These are phyloP conservation scores for Pythium insidiosum DNA, from an alignment of 352 stramenopile species.

Conservation along the genomic window DNA sequence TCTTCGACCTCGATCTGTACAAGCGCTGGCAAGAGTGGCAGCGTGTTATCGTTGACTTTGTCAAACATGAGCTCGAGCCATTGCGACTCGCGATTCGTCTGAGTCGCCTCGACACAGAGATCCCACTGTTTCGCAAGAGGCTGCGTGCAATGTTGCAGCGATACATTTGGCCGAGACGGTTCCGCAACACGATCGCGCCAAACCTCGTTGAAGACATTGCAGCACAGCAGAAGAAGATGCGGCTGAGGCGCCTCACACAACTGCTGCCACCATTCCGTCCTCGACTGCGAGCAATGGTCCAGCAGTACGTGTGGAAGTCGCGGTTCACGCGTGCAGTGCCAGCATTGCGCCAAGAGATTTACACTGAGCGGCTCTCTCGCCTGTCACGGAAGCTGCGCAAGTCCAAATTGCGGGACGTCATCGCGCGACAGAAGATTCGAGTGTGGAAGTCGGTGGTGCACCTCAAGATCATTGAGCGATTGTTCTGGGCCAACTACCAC, in stretches of 20 bases:
- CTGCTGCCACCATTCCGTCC: not conserved
- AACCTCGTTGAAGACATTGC: no score
- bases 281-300: not conserved
- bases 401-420: no score
- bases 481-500: no score
- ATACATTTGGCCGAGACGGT: not conserved
- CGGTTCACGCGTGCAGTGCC: conserved; percentile 3
- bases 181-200: no score
- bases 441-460: no score
- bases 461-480: no score
- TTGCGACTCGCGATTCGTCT: not conserved
- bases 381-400: not conserved
- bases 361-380: not conserved
- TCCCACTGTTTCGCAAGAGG: not conserved
- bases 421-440: no score
- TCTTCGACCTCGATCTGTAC: conserved; percentile 19
- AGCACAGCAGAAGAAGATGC: not conserved
- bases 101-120: not conserved
- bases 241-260: no score
- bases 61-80: not conserved
- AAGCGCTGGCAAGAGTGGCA: conserved; percentile 13
- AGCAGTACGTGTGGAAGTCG: conserved; percentile 7
- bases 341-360: not conserved
- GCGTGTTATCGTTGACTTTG: not conserved
- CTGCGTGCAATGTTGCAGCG: not conserved